Evolutionary conservation across 805 yeast species (phyloP).

Genomic region (Wickerhamomyces ciferrii): DNA sequence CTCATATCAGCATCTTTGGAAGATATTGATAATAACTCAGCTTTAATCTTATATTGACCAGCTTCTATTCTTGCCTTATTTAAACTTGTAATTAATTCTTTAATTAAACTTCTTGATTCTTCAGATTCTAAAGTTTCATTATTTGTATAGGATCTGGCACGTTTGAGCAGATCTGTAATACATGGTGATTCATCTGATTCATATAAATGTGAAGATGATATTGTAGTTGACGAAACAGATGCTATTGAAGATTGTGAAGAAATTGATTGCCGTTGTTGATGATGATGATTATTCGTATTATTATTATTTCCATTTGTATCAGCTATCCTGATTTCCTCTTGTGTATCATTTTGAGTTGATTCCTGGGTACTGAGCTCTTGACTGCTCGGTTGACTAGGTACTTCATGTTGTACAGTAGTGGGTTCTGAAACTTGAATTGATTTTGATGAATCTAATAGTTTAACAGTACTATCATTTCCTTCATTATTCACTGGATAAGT

Average conservation of each 20-base stretch:
- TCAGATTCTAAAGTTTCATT: slow-evolving; percentile 3
- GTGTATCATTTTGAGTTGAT: neutral
- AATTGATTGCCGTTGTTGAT: neutral
- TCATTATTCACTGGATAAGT: neutral
- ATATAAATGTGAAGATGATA: neutral
- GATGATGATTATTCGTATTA: neutral
- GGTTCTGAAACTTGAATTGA: neutral
- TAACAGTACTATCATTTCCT: neutral
- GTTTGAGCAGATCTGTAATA: neutral
- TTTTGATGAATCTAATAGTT: neutral
- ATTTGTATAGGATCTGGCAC: neutral
- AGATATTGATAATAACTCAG: slow-evolving; percentile 36
- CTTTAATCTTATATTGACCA: slow-evolving; percentile 29
- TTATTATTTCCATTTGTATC: neutral
- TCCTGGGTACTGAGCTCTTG: neutral
- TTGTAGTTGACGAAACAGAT: neutral
- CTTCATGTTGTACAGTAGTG: neutral
- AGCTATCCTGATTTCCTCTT: neutral
- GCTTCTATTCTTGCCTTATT: slow-evolving; percentile 22
- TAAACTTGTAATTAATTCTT: slow-evolving; percentile 16
- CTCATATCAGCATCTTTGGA: slow-evolving; percentile 39
- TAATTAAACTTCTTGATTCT: slow-evolving; percentile 9
- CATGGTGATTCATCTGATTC: neutral
- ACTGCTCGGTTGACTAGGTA: neutral
- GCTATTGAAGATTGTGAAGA: slow-evolving; percentile 1